Evolutionary conservation across 257 asterid genomes (phyloP).

Genomic region (Nicotiana otophora): DNA sequence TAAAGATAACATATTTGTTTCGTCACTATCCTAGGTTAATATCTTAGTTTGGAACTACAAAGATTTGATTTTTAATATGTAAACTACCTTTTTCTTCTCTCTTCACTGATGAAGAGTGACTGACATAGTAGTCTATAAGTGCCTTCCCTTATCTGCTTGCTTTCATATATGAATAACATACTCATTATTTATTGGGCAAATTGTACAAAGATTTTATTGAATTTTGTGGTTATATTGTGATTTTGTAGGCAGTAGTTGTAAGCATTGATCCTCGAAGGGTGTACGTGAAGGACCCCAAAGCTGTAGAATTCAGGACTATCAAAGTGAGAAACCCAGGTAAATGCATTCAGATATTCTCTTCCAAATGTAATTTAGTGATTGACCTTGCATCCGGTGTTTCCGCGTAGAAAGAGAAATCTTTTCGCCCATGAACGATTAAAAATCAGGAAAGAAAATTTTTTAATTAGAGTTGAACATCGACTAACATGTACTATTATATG

Average conservation of each 20-base stretch:
- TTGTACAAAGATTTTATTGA: background rate
- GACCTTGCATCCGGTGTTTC: background rate
- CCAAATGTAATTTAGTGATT: background rate
- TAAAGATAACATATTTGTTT: background rate
- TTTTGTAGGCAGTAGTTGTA: constrained; percentile 83
- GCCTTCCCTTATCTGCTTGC: background rate
- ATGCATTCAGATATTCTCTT: background rate
- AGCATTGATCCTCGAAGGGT: constrained; percentile 96
- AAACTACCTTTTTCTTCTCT: background rate
- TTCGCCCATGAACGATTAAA: background rate
- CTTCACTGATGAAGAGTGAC: background rate
- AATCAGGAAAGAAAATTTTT: background rate
- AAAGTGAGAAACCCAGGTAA: constrained; percentile 73
- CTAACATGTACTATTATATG: background rate
- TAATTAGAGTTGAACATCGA: background rate
- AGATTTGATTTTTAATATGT: background rate
- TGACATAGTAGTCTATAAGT: background rate
- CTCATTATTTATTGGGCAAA: background rate
- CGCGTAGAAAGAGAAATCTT: background rate
- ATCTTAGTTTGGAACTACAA: background rate
- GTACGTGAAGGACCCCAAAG: constrained; percentile 59
- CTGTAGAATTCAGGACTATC: constrained; percentile 64
- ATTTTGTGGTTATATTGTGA: background rate
- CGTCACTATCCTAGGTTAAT: background rate
- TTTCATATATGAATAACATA: background rate